Evolutionary conservation across 2,329 filamentous ascomycete species (phyloP).

Genomic region (Phyllosticta paracitricarpa): DNA sequence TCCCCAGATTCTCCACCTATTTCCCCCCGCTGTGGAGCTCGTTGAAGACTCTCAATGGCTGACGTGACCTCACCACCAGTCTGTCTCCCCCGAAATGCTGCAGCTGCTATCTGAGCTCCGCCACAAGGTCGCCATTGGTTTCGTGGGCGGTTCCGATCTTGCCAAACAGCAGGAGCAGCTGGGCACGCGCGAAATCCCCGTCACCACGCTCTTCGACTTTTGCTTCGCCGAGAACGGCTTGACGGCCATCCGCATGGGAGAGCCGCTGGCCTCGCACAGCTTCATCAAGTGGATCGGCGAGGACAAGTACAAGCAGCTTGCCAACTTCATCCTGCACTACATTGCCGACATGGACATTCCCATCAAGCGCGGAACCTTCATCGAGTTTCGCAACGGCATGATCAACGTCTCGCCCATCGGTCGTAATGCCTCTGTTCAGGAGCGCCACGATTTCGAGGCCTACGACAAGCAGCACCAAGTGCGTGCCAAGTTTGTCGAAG

Average conservation of each 20-base stretch:
- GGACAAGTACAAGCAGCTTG: constrained; percentile 69
- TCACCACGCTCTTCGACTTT: constrained; percentile 88
- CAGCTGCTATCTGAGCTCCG: constrained; percentile 68
- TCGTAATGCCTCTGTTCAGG: constrained; percentile 70
- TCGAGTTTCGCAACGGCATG: constrained; percentile 89
- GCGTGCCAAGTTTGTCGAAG: constrained; percentile 63
- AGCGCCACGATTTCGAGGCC: constrained; percentile 71
- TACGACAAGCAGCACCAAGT: constrained; percentile 74
- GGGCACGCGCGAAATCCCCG: constrained; percentile 55
- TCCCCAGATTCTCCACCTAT: not conserved
- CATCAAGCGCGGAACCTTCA: constrained; percentile 72
- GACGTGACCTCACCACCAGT: constrained; percentile 33
- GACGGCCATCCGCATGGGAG: constrained; percentile 76
- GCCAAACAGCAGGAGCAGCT: constrained; percentile 95
- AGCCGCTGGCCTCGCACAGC: constrained; percentile 63
- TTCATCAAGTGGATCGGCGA: constrained; percentile 94
- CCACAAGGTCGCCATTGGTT: constrained; percentile 80
- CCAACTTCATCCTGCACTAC: constrained; percentile 68
- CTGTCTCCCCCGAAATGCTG: constrained; percentile 72
- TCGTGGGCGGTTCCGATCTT: constrained; percentile 86
- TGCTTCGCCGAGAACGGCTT: constrained; percentile 97
- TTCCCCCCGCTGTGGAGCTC: too few relatives aligned
- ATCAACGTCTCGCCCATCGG: constrained; percentile 77
- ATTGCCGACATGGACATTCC: constrained; percentile 76
- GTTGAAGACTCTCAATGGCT: not conserved